phyloP scores from a whole-genome alignment of 768 basidiomycete species.

The Obba rivulosa region DNA sequence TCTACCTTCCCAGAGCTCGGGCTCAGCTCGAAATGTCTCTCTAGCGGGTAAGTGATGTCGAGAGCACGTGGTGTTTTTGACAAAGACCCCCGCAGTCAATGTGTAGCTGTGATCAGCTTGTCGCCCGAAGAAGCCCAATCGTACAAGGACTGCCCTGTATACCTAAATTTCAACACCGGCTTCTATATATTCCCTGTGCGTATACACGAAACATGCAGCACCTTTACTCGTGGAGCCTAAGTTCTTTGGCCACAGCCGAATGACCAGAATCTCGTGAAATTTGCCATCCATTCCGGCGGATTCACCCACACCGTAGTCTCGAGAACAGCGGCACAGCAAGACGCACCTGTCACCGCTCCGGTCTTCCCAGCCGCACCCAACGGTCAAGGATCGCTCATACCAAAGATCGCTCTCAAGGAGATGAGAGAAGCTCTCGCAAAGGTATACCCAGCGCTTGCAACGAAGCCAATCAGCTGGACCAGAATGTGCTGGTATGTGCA shows the following conservation, averaged over 20 bases:
- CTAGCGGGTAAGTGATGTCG: conserved; percentile 69
- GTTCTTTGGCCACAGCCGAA: conserved; percentile 47
- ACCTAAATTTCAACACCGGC: conserved; percentile 66
- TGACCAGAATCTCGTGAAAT: conserved; percentile 63
- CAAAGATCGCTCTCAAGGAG: conserved; percentile 42
- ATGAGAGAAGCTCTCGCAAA: conserved; percentile 47
- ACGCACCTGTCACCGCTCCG: conserved; percentile 58
- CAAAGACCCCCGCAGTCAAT: conserved; percentile 49
- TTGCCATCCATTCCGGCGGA: conserved; percentile 74
- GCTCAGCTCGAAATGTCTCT: conserved; percentile 48
- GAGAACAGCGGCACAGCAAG: conserved; percentile 22
- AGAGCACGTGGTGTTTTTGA: neutral
- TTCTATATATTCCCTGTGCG: conserved; percentile 82
- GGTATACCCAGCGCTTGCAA: conserved; percentile 74
- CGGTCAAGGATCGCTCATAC: conserved; percentile 53
- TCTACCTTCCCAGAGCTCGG: conserved; percentile 61
- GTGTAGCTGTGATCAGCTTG: conserved; percentile 74
- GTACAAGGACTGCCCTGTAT: conserved; percentile 62
- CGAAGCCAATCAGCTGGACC: conserved; percentile 66
- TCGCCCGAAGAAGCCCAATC: conserved; percentile 55
- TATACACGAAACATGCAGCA: no score
- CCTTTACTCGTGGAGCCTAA: neutral
- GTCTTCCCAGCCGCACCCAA: conserved; percentile 64
- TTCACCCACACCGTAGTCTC: conserved; percentile 40
- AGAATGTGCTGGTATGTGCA: conserved; percentile 79